Evolutionary conservation across 2,329 filamentous ascomycete species (phyloP).

Genomic region (Huntiella moniliformis): DNA sequence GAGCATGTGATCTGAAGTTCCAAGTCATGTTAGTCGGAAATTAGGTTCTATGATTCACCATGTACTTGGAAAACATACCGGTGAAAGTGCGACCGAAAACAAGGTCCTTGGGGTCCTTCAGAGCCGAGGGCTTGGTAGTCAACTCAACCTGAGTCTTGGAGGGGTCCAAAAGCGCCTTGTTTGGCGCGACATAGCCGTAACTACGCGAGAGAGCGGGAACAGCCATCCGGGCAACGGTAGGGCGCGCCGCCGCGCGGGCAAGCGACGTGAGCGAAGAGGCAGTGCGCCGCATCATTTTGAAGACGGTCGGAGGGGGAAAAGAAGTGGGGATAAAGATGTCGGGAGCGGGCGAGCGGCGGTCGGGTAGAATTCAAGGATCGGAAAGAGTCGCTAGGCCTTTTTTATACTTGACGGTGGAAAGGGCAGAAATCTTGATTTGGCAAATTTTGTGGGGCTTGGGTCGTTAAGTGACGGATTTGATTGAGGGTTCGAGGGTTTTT

Average conservation of each 20-base stretch:
- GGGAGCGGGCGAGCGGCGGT: too few relatives aligned
- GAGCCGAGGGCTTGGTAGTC: slow-evolving; percentile 55
- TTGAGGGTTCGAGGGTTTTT: too few relatives aligned
- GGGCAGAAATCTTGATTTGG: too few relatives aligned
- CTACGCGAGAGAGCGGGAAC: slow-evolving; percentile 1
- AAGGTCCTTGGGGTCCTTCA: slow-evolving; percentile 60
- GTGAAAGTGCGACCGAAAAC: slow-evolving; percentile 86
- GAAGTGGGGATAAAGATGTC: background rate
- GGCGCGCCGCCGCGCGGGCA: slow-evolving; percentile 3
- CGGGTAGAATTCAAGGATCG: too few relatives aligned
- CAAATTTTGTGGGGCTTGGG: too few relatives aligned
- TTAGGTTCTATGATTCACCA: background rate
- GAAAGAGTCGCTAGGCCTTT: too few relatives aligned
- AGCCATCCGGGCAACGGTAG: background rate
- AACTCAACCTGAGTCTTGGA: slow-evolving; percentile 55
- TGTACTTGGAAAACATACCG: slow-evolving; percentile 30
- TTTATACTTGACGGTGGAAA: too few relatives aligned
- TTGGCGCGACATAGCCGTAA: slow-evolving; percentile 29
- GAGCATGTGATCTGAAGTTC: slow-evolving; percentile 73
- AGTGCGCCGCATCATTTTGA: slow-evolving; percentile 9
- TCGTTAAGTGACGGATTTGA: too few relatives aligned
- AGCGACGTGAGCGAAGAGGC: slow-evolving; percentile 5
- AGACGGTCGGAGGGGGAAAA: background rate
- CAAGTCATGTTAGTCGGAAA: slow-evolving; percentile 1
- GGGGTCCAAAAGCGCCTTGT: slow-evolving; percentile 44